Evolutionary conservation across 2,329 filamentous ascomycete species (phyloP).

Genomic region (Diplocarpon rosae): DNA sequence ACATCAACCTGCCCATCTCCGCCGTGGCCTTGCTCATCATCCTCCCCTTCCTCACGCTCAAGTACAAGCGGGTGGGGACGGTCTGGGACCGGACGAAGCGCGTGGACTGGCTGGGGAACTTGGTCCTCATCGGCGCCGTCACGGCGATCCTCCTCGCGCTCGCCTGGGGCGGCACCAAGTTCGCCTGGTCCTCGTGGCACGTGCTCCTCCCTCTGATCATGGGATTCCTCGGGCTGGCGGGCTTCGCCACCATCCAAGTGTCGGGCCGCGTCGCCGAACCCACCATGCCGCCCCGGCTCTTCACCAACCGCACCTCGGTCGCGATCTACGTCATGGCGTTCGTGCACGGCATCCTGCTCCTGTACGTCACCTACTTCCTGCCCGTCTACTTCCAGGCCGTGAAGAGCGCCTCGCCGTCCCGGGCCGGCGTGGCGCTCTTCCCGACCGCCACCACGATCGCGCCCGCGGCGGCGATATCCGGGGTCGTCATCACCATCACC

Average conservation of each 20-base stretch:
- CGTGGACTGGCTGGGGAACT: constrained; percentile 46
- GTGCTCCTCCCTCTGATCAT: constrained; percentile 41
- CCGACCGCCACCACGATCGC: constrained; percentile 59
- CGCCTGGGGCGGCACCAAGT: constrained; percentile 65
- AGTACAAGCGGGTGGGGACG: constrained; percentile 34
- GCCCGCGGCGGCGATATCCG: constrained; percentile 44
- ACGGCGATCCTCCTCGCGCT: constrained; percentile 78
- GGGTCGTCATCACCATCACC: constrained; percentile 47
- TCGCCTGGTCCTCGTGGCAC: constrained; percentile 37
- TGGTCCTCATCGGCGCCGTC: constrained; percentile 55
- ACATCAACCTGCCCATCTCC: constrained; percentile 13
- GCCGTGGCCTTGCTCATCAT: constrained; percentile 33
- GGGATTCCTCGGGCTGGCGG: constrained; percentile 43
- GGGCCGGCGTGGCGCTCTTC: constrained; percentile 66
- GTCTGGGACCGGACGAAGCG: constrained; percentile 47
- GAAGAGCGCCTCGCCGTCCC: constrained; percentile 38
- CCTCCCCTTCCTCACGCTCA: constrained; percentile 49
- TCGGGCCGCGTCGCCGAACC: constrained; percentile 46
- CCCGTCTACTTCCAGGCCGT: constrained; percentile 63
- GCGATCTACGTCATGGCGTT: constrained; percentile 57
- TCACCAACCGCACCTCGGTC: constrained; percentile 53
- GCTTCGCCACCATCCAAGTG: constrained; percentile 43
- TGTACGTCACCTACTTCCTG: constrained; percentile 13
- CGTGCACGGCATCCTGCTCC: constrained; percentile 49
- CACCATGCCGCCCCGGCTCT: constrained; percentile 63